Evolutionary conservation across 2,329 filamentous ascomycete species (phyloP), one percentile per base, ranked within the genome.

Genomic region (Ascochyta viciae-villosae): DNA sequence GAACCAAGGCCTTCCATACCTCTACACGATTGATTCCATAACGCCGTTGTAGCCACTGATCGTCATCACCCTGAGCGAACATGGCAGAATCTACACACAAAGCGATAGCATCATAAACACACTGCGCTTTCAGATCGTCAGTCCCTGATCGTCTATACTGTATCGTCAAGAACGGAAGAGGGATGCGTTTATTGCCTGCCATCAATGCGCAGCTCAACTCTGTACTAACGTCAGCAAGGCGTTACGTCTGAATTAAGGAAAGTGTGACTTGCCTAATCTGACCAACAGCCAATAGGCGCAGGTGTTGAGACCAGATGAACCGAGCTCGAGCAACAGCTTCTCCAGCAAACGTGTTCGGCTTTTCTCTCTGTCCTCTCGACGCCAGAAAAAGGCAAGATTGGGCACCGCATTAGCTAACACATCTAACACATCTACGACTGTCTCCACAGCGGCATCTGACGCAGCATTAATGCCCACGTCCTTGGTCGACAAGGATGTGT

Each of bases 1-100:
- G 56, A 23, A 65, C 50, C 6, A 66, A 48, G 6, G 46, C 58
- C 24, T 59, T 59, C 68, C 67, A 71, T 10, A 60, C 49, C 13
- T 65, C 60, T 4, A 68, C 54, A 3, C 63, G 63, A 33, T 61
- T 64, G 15, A 53, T 41, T 1, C 62, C 64, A 43, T 66, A 62
- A 3, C 62, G 62, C n/a, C 59, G 56, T 45, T 64, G 58, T 10
- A 63, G 50, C 59, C 58, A 61, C 9, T 29, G 54, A 43, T 68
- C 60, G 27, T 68, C 62, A 16, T 67, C 62, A n/a, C 60, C 65
- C 15, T 63, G 58, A 7, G 58, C 55, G 41, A 66, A 67, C 35
- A 63, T 60, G n/a, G 46, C 53, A 6, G 65, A 57, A 49, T 66
- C 58, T 16, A 63, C 58, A 50, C 64, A 68, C n/a, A 68, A 42